Evolutionary conservation across 139 green algal genomes (phyloP).

Genomic region (Eudorina sp.): DNA sequence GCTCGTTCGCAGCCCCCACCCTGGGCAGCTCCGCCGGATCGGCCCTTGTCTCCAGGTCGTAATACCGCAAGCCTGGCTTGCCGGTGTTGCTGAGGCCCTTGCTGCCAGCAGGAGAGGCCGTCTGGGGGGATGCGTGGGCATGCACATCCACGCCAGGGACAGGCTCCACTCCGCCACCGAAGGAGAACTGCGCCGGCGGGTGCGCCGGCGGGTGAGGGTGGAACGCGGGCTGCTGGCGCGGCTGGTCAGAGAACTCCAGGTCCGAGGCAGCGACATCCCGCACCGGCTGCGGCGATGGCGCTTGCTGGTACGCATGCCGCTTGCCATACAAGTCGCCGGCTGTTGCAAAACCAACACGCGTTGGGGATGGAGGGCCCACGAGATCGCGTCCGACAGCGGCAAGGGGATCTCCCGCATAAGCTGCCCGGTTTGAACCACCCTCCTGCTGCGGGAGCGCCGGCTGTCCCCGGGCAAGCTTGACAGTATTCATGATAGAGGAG

Average conservation of each 20-base stretch:
- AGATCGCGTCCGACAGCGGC: too few species aligned
- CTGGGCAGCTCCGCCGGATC: constrained; percentile 37
- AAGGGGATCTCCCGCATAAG: too few species aligned
- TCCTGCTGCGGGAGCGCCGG: too few species aligned
- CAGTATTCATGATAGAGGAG: constrained; percentile 2
- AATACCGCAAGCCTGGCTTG: background rate
- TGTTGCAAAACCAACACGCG: too few species aligned
- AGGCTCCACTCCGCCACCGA: background rate
- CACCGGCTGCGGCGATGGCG: background rate
- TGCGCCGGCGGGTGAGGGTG: constrained; percentile 26
- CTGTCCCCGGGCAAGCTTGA: background rate
- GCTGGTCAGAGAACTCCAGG: background rate
- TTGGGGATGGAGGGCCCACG: too few species aligned
- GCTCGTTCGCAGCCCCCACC: background rate
- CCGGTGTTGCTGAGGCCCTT: background rate
- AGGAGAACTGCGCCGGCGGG: background rate
- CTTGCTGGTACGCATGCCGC: background rate
- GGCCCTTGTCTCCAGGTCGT: constrained; percentile 25
- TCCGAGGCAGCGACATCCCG: background rate
- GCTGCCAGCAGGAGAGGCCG: background rate
- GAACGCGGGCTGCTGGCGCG: background rate
- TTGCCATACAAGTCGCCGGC: too few species aligned
- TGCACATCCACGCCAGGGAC: background rate
- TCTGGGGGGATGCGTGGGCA: background rate
- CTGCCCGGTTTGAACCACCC: too few species aligned